Evolutionary conservation across 495 filamentous ascomycete genomes (phyloP).

Genomic region (Penicillium canariense): DNA sequence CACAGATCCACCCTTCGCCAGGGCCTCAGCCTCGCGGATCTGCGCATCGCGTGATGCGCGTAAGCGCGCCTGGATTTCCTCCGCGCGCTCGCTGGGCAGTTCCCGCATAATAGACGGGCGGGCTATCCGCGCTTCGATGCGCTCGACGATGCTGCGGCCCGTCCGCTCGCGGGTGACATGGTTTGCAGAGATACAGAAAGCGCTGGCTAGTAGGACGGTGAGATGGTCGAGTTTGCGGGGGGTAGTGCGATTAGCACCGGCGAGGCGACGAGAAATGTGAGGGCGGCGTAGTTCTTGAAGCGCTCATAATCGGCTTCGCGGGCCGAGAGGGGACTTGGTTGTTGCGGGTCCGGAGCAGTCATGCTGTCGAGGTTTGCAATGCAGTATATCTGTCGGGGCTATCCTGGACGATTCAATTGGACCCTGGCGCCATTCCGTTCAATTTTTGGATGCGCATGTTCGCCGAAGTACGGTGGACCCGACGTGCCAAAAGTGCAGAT

Average conservation of each 20-base stretch:
- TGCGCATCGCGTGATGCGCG: constrained; percentile 36
- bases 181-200: constrained; percentile 63
- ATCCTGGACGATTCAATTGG: not conserved
- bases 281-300: constrained; percentile 58
- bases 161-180: constrained; percentile 54
- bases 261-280: constrained; percentile 62
- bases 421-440: not conserved
- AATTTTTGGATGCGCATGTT: not conserved
- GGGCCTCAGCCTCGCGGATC: constrained; percentile 30
- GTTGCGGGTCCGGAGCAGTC: constrained; percentile 11
- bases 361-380: constrained; percentile 6
- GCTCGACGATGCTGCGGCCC: constrained; percentile 52
- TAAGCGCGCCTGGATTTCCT: constrained; percentile 47
- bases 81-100: constrained; percentile 55
- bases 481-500: constrained; percentile 2
- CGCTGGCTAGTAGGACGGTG: constrained; percentile 57
- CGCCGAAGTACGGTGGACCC: constrained; percentile 2
- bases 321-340: not conserved
- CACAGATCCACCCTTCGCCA: not conserved
- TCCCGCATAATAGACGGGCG: constrained; percentile 18
- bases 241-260: constrained; percentile 73
- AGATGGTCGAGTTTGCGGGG: constrained; percentile 70
- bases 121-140: constrained; percentile 37
- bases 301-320: constrained; percentile 48
- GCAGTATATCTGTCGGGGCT: not conserved